These are phyloP conservation scores for Pseudoperonospora humuli DNA, from an alignment of 352 stramenopile species.

Conservation along the genomic window DNA sequence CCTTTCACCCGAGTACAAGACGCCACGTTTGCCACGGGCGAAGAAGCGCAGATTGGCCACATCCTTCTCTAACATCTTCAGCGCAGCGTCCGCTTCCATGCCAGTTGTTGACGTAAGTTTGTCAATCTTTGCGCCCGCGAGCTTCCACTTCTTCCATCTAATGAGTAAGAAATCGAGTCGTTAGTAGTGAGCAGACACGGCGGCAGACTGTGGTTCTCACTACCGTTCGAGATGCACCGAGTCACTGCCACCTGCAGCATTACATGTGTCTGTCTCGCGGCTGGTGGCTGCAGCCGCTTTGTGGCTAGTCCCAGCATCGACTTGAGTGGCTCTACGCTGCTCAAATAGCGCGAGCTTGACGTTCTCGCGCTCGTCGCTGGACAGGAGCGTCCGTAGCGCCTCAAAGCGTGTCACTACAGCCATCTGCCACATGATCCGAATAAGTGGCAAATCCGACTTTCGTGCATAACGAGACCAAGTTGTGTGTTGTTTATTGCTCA, in stretches of 20 bases:
- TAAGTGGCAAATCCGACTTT: conserved; percentile 13
- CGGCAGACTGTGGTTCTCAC: background rate
- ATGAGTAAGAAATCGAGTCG: conserved; percentile 1
- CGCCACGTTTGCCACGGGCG: conserved; percentile 52
- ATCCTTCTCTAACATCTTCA: conserved; percentile 15
- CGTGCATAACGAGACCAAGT: conserved; percentile 4
- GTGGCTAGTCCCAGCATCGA: conserved; percentile 5
- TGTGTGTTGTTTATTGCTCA: conserved; percentile 5
- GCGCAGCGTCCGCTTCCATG: conserved; percentile 9
- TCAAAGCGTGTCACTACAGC: conserved; percentile 31
- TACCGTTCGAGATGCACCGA: conserved; percentile 45
- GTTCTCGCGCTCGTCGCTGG: conserved; percentile 15
- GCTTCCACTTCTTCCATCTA: conserved; percentile 66
- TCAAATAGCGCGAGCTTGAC: conserved; percentile 22
- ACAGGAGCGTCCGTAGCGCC: conserved; percentile 32
- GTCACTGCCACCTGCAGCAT: background rate
- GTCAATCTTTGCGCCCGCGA: conserved; percentile 43
- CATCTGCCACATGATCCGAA: conserved; percentile 29
- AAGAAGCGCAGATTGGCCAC: conserved; percentile 47
- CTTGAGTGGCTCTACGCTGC: background rate
- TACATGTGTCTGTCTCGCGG: background rate
- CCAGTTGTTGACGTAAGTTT: conserved; percentile 29
- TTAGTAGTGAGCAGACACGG: background rate
- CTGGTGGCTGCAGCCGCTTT: background rate
- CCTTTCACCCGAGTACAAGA: conserved; percentile 42